Evolutionary conservation across 2,329 filamentous ascomycete genomes (phyloP), one percentile per base, ranked within the genome.

Genomic region (Penicillium thymicola): DNA sequence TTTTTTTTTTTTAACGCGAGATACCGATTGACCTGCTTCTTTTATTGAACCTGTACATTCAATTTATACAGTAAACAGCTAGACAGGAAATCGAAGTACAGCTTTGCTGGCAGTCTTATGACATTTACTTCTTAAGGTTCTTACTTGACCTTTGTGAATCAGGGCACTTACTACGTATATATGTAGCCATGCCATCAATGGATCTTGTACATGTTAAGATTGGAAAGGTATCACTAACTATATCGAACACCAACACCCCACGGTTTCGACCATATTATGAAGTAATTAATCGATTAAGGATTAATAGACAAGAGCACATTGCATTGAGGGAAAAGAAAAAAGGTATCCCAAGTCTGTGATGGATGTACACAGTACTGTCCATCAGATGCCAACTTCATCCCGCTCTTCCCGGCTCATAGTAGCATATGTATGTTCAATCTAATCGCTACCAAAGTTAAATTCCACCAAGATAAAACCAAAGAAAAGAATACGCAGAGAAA

Each of bases 401-500:
- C 43, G 13, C 16, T 13, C 16, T 13, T 16, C 14, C 13, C 21
- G 6, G 25, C 7, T 41, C 34, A 36, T 25, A 18, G 23, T n/a
- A 27, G 21, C 8, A 30, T 56, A 52, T 57, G 51, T 56, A 52
- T 57, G 51, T 54, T 30, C 51, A 54, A 40, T 36, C 16, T n/a
- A 36, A 14, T 7, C 6, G 1, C 3, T 34, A 34, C 13, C 36
- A 21, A 49, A 37, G 11, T 32, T 3, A n/a, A 23, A 36, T 16
- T 16, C 18, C 40, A 23, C 18, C 7, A 27, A 23, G 11, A 34
- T 16, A 5, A n/a, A 44, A 28, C 1, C 11, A 36, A 8, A 5
- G 9, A 38, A 36, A 28, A 30, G 7, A n/a, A 4, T 2, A 18
- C 16, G 2, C 6, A 18, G 3, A 13, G 6, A 44, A 28, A 44